These are phyloP conservation scores for Cynanchum wilfordii DNA, from an alignment of 257 asterid species.

Conservation along the genomic window DNA sequence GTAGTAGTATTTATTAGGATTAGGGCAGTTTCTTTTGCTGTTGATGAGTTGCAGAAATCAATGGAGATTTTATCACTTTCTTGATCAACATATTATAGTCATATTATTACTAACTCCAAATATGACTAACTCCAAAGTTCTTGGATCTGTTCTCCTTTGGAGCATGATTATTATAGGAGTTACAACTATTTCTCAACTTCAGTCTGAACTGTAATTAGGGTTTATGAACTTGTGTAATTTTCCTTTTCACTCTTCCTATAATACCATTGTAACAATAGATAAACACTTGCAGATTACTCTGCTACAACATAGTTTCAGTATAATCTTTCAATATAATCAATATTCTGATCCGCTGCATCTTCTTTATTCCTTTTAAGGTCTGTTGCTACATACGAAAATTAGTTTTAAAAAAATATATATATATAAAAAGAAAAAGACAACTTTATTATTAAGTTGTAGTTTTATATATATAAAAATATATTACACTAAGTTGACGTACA, in stretches of 20 bases:
- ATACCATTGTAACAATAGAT: neutral
- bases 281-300: neutral
- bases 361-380: neutral
- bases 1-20: neutral
- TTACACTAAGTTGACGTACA: no score
- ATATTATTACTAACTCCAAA: neutral
- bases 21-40: neutral
- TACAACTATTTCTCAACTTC: neutral
- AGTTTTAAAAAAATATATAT: no score
- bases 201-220: neutral
- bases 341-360: neutral
- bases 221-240: neutral
- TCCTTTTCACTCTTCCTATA: neutral
- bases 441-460: no score
- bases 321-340: neutral
- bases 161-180: neutral
- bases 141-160: no score
- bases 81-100: no score
- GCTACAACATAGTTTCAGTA: neutral
- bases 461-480: no score
- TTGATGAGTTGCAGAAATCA: neutral
- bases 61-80: neutral
- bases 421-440: no score
- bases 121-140: neutral
- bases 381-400: no score